These are phyloP conservation scores for Cyphellophora attinorum DNA, from an alignment of 2,329 filamentous ascomycete genomes.

Conservation along the genomic window DNA sequence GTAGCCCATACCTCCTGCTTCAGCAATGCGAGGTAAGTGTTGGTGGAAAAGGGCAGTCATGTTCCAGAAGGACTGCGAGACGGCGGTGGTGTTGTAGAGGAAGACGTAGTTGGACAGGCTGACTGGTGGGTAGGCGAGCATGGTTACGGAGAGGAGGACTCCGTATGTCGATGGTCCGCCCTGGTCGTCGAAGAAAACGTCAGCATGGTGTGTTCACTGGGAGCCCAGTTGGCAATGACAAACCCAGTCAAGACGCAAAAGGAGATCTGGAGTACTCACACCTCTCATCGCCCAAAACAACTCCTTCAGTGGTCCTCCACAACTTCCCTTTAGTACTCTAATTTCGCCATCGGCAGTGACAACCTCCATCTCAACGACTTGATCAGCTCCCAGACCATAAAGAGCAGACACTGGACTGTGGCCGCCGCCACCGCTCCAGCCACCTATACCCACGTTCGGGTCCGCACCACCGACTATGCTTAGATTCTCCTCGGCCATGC, in stretches of 20 bases:
- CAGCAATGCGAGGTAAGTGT: slow-evolving; percentile 10
- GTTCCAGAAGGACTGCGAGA: slow-evolving; percentile 37
- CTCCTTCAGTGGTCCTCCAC: slow-evolving; percentile 33
- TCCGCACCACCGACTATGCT: slow-evolving; percentile 37
- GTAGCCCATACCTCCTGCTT: slow-evolving; percentile 13
- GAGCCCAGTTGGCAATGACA: no score
- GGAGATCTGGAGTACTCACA: no score
- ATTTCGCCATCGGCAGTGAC: slow-evolving; percentile 38
- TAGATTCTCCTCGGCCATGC: slow-evolving; percentile 35
- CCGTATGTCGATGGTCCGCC: slow-evolving; percentile 37
- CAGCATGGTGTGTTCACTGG: slow-evolving; percentile 18
- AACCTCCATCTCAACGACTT: slow-evolving; percentile 38
- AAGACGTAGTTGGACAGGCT: slow-evolving; percentile 32
- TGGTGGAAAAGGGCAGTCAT: slow-evolving; percentile 36
- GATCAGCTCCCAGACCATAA: slow-evolving; percentile 42
- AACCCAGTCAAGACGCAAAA: no score
- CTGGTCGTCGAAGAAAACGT: slow-evolving; percentile 2
- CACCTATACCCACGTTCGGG: slow-evolving; percentile 24
- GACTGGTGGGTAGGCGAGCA: slow-evolving; percentile 36
- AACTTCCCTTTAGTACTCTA: slow-evolving; percentile 28
- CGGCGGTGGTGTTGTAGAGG: slow-evolving; percentile 24
- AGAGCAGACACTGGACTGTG: slow-evolving; percentile 43
- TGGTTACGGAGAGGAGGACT: slow-evolving; percentile 43
- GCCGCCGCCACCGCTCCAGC: slow-evolving; percentile 40
- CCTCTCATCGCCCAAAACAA: slow-evolving; percentile 43